These are phyloP conservation scores for Cephalotrichum gorgonifer DNA, from an alignment of 2,329 filamentous ascomycete species.

Conservation along the genomic window DNA sequence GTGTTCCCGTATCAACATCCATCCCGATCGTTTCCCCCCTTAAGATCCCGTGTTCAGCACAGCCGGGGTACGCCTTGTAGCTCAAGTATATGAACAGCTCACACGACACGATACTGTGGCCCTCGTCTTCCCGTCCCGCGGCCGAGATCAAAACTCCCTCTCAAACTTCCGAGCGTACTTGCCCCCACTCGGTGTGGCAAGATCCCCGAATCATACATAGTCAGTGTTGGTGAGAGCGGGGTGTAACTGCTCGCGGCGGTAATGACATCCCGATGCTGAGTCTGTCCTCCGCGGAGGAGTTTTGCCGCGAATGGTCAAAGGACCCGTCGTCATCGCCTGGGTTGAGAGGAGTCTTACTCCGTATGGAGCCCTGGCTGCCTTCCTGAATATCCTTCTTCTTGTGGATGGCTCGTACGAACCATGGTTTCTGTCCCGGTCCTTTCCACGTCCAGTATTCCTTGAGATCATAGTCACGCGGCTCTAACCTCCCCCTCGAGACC, in stretches of 20 bases:
- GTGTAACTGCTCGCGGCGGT: slow-evolving; percentile 6
- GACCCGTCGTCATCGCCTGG: slow-evolving; percentile 7
- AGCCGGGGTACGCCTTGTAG: not conserved
- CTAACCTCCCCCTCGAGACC: slow-evolving; percentile 28
- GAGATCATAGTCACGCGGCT: slow-evolving; percentile 40
- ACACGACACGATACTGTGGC: not conserved
- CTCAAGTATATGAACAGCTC: not conserved
- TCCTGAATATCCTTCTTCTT: slow-evolving; percentile 6
- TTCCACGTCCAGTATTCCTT: slow-evolving; percentile 48
- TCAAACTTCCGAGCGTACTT: not conserved
- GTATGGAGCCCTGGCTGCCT: slow-evolving; percentile 2
- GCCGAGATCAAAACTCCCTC: too few species aligned
- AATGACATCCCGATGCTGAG: slow-evolving; percentile 6
- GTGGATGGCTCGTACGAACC: slow-evolving; percentile 30
- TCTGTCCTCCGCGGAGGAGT: slow-evolving; percentile 6
- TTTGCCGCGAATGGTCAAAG: slow-evolving; percentile 8
- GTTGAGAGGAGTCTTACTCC: slow-evolving; percentile 8
- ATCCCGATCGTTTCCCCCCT: not conserved
- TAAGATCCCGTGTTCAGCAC: not conserved
- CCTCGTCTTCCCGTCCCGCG: not conserved
- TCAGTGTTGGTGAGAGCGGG: slow-evolving; percentile 1
- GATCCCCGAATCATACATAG: not conserved
- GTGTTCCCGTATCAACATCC: not conserved
- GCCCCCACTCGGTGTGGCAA: not conserved
- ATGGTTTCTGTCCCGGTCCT: slow-evolving; percentile 34